Percentiles rank a stretch among this genome's conserved stretches.
phyloP scores from a whole-genome alignment of 495 filamentous ascomycete genomes.

The Parathielavia hyrcaniae region DNA sequence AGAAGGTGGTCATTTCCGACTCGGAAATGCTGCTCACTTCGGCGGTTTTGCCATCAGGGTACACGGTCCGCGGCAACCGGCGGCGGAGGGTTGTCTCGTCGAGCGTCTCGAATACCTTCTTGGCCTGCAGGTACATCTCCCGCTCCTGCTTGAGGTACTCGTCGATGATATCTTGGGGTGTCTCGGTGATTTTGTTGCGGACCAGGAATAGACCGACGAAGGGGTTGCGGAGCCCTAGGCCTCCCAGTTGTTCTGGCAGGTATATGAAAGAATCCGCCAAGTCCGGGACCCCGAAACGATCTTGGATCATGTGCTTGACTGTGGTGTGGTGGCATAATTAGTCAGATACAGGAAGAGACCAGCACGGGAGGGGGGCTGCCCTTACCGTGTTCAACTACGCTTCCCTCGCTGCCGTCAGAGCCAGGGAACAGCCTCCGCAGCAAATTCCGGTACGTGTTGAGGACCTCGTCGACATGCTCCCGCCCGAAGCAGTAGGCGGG shows the following conservation, averaged over 20 bases:
- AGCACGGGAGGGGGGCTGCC: no score
- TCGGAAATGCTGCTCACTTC: background rate
- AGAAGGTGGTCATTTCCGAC: constrained; percentile 30
- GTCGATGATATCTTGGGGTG: constrained; percentile 33
- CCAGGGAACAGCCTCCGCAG: constrained; percentile 44
- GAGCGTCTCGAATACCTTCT: constrained; percentile 38
- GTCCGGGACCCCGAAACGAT: constrained; percentile 48
- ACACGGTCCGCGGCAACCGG: constrained; percentile 15
- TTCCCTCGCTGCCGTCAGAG: constrained; percentile 19
- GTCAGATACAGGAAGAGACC: background rate
- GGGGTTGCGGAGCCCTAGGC: constrained; percentile 51
- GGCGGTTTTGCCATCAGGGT: background rate
- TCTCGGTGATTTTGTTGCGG: constrained; percentile 28
- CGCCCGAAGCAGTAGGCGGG: constrained; percentile 59
- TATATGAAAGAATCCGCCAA: constrained; percentile 63
- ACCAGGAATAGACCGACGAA: constrained; percentile 42
- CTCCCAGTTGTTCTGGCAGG: constrained; percentile 48
- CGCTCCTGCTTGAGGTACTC: constrained; percentile 37
- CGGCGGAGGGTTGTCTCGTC: constrained; percentile 33
- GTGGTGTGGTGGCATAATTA: background rate
- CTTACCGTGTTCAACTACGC: constrained; percentile 34
- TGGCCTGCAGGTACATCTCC: constrained; percentile 28
- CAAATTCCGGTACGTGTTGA: constrained; percentile 54
- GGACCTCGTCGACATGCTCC: constrained; percentile 56
- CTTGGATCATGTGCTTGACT: constrained; percentile 48